These are phyloP conservation scores for Botrytis paeoniae DNA, from an alignment of 2,329 filamentous ascomycete species.

Conservation along the genomic window DNA sequence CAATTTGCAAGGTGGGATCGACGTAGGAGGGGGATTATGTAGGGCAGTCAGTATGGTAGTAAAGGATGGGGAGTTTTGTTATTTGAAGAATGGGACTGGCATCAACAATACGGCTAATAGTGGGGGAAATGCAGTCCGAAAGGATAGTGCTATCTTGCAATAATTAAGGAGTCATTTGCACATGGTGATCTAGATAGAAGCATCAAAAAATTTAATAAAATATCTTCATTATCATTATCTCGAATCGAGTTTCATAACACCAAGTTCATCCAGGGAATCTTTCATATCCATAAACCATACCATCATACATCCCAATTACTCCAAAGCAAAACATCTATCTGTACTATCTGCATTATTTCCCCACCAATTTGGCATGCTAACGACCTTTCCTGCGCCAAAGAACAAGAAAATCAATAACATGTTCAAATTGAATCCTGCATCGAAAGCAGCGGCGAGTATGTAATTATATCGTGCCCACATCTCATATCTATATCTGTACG, in stretches of 20 bases:
- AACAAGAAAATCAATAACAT: conserved; percentile 60
- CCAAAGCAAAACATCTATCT: conserved; percentile 57
- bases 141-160: conserved; percentile 20
- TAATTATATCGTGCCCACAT: conserved; percentile 61
- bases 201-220: background rate
- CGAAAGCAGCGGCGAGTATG: conserved; percentile 58
- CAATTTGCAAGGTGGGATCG: background rate
- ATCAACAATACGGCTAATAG: conserved; percentile 16
- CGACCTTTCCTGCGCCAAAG: conserved; percentile 54
- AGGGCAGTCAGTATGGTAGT: conserved; percentile 17
- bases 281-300: background rate
- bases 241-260: background rate
- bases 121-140: background rate
- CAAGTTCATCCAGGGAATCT: background rate
- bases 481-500: conserved; percentile 53
- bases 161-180: background rate
- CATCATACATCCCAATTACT: background rate
- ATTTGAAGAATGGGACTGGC: conserved; percentile 21
- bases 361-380: conserved; percentile 63
- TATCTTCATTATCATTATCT: conserved; percentile 14
- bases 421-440: conserved; percentile 61
- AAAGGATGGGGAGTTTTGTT: conserved; percentile 16
- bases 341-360: conserved; percentile 54
- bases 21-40: conserved; percentile 8
- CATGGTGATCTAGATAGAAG: background rate